Conservation (phyloP, 2,329 filamentous ascomycete species). For the Calonectria montana region DNA sequence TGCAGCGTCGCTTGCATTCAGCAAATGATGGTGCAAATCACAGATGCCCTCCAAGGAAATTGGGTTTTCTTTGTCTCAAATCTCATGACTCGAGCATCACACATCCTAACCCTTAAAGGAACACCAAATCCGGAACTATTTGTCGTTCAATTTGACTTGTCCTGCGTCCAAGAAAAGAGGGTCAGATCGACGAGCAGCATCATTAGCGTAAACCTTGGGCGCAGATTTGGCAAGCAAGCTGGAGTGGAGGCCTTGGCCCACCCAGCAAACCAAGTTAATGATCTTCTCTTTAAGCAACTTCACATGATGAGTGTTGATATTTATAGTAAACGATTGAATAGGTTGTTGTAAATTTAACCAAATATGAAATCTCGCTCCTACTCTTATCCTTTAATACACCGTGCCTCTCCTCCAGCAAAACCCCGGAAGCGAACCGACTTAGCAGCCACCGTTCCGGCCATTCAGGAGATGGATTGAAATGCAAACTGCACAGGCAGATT, state of each 20-base stretch:
- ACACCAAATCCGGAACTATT: neutral
- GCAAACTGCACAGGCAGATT: neutral
- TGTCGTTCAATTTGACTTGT: neutral
- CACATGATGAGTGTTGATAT: no score
- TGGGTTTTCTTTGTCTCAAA: neutral
- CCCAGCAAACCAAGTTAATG: no score
- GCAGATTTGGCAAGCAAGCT: neutral
- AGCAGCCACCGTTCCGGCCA: neutral
- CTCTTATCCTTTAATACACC: neutral
- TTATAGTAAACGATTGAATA: neutral
- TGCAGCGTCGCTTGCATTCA: conserved; percentile 25
- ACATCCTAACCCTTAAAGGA: neutral
- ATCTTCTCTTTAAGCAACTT: neutral
- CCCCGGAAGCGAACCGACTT: neutral
- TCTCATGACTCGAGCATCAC: neutral
- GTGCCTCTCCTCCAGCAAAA: neutral
- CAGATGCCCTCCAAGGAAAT: neutral
- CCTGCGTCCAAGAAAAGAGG: neutral
- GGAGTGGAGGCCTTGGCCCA: neutral
- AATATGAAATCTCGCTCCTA: neutral
- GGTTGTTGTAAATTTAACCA: neutral
- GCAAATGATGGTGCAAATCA: neutral
- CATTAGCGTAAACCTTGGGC: neutral
- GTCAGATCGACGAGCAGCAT: neutral
- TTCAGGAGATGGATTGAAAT: neutral